Evolutionary conservation across 192 early-diverging fungal genomes (phyloP).

Genomic region (Coemansia sp.): DNA sequence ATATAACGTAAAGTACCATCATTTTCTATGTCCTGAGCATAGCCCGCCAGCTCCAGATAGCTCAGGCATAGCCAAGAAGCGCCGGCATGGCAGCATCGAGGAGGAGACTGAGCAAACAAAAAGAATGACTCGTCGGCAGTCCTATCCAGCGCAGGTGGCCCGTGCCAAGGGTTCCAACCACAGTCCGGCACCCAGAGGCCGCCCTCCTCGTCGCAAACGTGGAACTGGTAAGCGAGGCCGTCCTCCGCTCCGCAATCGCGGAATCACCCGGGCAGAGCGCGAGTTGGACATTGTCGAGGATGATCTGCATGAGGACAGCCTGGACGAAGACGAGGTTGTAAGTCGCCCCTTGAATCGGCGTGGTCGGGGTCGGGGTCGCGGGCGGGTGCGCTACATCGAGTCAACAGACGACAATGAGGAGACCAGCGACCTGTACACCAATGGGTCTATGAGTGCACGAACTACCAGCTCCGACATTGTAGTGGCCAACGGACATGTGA

Average conservation of each 20-base stretch:
- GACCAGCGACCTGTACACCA: background rate
- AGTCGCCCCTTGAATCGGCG: background rate
- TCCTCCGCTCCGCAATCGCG: constrained; percentile 9
- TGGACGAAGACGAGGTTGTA: background rate
- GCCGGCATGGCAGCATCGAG: constrained; percentile 2
- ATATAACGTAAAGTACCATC: constrained; percentile 32
- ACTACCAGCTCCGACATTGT: constrained; percentile 9
- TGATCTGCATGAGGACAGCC: background rate
- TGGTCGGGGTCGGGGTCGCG: constrained; percentile 9
- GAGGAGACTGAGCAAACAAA: background rate
- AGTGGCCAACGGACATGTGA: constrained; percentile 9
- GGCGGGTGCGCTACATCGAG: constrained; percentile 3
- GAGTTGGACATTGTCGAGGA: constrained; percentile 7
- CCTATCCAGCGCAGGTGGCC: constrained; percentile 7
- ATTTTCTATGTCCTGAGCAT: constrained; percentile 27
- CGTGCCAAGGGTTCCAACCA: background rate
- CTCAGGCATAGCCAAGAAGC: constrained; percentile 7
- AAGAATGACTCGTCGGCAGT: constrained; percentile 16
- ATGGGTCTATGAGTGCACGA: constrained; percentile 4
- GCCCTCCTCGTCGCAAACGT: background rate
- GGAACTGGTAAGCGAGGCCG: constrained; percentile 1
- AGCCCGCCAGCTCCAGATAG: background rate
- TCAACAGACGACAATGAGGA: constrained; percentile 15
- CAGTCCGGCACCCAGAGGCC: background rate
- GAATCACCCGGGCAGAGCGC: constrained; percentile 1